phyloP scores from a whole-genome alignment of 2,329 filamentous ascomycete species.

The Alternaria sp. region DNA sequence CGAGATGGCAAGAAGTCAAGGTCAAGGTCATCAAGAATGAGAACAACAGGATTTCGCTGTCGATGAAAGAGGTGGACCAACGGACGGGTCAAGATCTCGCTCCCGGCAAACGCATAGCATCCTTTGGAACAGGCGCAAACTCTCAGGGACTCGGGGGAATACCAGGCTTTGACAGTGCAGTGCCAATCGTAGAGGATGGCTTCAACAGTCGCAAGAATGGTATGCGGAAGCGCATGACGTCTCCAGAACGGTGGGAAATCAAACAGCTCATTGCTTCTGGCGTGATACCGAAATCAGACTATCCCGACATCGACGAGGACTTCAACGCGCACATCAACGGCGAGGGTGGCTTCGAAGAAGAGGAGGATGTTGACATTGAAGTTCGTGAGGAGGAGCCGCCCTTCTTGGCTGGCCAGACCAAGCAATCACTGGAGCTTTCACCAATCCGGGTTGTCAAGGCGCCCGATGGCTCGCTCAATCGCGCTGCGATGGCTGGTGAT shows the following conservation, averaged over 20 bases:
- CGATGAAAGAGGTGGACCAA: conserved; percentile 98
- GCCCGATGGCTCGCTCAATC: conserved; percentile 96
- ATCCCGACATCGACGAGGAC: conserved; percentile 93
- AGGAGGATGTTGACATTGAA: conserved; percentile 97
- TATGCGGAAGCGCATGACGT: conserved; percentile 92
- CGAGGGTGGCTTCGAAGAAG: conserved; percentile 87
- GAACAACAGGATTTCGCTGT: conserved; percentile 80
- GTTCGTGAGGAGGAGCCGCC: conserved; percentile 95
- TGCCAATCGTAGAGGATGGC: conserved; percentile 71
- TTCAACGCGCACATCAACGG: conserved; percentile 88
- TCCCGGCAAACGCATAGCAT: conserved; percentile 79
- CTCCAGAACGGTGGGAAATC: conserved; percentile 97
- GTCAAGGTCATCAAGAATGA: conserved; percentile 93
- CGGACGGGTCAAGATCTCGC: conserved; percentile 82
- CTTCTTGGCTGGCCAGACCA: conserved; percentile 94
- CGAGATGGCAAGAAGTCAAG: conserved; percentile 82
- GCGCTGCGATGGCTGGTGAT: conserved; percentile 93
- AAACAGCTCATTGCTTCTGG: conserved; percentile 95
- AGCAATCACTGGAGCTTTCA: conserved; percentile 92
- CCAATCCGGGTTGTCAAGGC: conserved; percentile 97
- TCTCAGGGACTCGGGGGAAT: conserved; percentile 77
- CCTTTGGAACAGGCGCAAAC: conserved; percentile 75
- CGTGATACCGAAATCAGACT: conserved; percentile 89
- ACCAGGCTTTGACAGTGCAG: conserved; percentile 57
- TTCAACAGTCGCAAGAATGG: conserved; percentile 55